Conservation (phyloP, 2,329 filamentous ascomycete species). For the Curvularia sp. region DNA sequence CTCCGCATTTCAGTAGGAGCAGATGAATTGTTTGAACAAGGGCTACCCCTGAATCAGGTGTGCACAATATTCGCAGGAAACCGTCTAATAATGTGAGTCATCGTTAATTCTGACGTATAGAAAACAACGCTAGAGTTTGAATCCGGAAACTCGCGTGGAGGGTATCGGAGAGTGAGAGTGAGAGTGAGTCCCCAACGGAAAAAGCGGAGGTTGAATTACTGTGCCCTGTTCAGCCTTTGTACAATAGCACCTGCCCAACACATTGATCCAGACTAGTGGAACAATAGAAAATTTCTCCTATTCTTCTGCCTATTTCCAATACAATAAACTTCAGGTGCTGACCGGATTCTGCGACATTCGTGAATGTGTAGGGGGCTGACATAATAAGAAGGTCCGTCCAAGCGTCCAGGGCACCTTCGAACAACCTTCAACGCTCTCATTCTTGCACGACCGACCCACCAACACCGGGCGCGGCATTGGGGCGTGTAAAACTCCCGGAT, state of each 20-base stretch:
- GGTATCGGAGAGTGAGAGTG: conserved; percentile 12
- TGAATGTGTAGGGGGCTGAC: conserved; percentile 26
- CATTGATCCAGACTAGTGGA: background rate
- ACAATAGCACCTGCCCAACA: background rate
- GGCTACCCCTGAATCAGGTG: conserved; percentile 11
- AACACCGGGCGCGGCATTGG: conserved; percentile 38
- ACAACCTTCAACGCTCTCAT: conserved; percentile 33
- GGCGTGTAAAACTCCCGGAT: conserved; percentile 36
- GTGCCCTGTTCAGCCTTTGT: conserved; percentile 1
- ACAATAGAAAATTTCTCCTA: background rate
- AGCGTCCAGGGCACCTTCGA: conserved; percentile 28
- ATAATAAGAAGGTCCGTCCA: conserved; percentile 28
- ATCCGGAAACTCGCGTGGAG: background rate
- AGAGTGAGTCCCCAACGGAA: conserved; percentile 8
- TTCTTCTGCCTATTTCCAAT: background rate
- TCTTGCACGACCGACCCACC: conserved; percentile 36
- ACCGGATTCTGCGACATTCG: conserved; percentile 15
- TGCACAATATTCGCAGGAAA: conserved; percentile 1
- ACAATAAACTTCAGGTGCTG: conserved; percentile 1
- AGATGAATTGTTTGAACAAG: background rate
- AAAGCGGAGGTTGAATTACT: conserved; percentile 13
- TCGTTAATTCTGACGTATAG: background rate
- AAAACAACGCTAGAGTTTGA: background rate
- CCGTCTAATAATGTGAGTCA: background rate
- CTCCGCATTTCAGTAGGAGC: background rate